Evolutionary conservation across 352 stramenopile species (phyloP).

Genomic region (Phytophthora syringae): DNA sequence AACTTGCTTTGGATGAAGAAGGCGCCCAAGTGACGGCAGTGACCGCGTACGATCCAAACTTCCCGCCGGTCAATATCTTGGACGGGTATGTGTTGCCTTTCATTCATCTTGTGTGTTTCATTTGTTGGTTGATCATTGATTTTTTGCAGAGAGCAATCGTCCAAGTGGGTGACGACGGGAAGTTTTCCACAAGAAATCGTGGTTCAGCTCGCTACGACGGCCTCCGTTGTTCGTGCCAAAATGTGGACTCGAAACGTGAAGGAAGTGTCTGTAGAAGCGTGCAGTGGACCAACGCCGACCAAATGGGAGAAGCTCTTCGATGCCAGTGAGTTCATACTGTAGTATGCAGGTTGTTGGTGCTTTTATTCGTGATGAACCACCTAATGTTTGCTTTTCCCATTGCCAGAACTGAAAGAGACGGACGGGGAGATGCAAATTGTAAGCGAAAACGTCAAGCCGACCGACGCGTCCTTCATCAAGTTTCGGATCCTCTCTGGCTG

Average conservation of each 20-base stretch:
- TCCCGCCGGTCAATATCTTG: constrained; percentile 78
- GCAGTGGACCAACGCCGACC: constrained; percentile 65
- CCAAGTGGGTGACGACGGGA: constrained; percentile 85
- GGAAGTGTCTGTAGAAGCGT: constrained; percentile 73
- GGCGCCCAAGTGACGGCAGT: constrained; percentile 81
- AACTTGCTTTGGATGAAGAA: constrained; percentile 84
- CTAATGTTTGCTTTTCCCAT: neutral
- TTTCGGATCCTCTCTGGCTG: constrained; percentile 87
- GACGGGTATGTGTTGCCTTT: constrained; percentile 55
- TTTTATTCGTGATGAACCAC: too few species aligned
- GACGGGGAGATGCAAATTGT: constrained; percentile 86
- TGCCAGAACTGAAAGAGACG: constrained; percentile 73
- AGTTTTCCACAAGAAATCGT: constrained; percentile 86
- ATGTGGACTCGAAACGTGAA: constrained; percentile 83
- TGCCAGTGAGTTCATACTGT: constrained; percentile 53
- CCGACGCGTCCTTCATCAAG: constrained; percentile 83
- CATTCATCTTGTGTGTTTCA: neutral
- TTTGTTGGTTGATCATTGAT: neutral
- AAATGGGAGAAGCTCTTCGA: constrained; percentile 88
- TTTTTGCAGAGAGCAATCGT: constrained; percentile 62
- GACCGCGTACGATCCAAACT: constrained; percentile 78
- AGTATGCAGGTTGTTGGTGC: neutral
- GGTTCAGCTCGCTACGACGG: constrained; percentile 78
- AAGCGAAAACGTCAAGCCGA: constrained; percentile 74
- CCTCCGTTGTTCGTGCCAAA: constrained; percentile 80